Conservation (phyloP, 1,284 basidiomycete genomes). For the Puccinia triticina region DNA sequence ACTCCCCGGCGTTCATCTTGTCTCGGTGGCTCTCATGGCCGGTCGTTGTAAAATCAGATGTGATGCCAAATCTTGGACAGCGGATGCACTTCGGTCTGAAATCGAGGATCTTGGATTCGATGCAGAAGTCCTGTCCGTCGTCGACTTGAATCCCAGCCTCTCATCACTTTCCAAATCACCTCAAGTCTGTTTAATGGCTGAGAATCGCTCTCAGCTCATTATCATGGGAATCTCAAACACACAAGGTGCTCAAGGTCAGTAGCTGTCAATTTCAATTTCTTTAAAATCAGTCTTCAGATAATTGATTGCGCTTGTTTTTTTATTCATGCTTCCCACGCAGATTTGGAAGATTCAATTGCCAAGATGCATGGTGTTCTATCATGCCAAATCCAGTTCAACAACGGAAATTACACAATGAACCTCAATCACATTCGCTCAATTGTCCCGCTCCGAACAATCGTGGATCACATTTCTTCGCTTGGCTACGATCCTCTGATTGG, state of each 20-base stretch:
- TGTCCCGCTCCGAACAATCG: slow-evolving; percentile 28
- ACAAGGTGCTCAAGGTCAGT: slow-evolving; percentile 33
- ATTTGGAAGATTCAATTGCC: slow-evolving; percentile 37
- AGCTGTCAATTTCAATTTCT: not conserved
- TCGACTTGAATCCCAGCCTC: slow-evolving; percentile 61
- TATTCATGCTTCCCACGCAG: too few species aligned
- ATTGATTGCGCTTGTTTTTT: not conserved
- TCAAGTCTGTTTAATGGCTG: not conserved
- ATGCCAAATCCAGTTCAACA: slow-evolving; percentile 10
- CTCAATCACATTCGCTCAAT: slow-evolving; percentile 40
- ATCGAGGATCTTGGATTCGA: slow-evolving; percentile 89
- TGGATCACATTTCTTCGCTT: slow-evolving; percentile 37
- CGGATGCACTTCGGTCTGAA: slow-evolving; percentile 80
- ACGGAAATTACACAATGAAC: not conserved
- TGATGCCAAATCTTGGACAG: slow-evolving; percentile 70
- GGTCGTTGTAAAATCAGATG: slow-evolving; percentile 76
- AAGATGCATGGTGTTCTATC: slow-evolving; percentile 36
- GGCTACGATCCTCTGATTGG: slow-evolving; percentile 39
- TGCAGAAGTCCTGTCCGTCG: slow-evolving; percentile 75
- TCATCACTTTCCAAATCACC: slow-evolving; percentile 8
- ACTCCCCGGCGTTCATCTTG: slow-evolving; percentile 74
- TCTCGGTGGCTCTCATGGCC: slow-evolving; percentile 73
- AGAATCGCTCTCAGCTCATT: slow-evolving; percentile 12
- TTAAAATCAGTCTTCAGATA: not conserved
- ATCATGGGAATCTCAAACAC: slow-evolving; percentile 11